Percentiles rank a stretch among this genome's conserved stretches.
Evolutionary conservation across 1,284 basidiomycete genomes (phyloP).

Genomic region (Papiliotrema nemorosa): DNA sequence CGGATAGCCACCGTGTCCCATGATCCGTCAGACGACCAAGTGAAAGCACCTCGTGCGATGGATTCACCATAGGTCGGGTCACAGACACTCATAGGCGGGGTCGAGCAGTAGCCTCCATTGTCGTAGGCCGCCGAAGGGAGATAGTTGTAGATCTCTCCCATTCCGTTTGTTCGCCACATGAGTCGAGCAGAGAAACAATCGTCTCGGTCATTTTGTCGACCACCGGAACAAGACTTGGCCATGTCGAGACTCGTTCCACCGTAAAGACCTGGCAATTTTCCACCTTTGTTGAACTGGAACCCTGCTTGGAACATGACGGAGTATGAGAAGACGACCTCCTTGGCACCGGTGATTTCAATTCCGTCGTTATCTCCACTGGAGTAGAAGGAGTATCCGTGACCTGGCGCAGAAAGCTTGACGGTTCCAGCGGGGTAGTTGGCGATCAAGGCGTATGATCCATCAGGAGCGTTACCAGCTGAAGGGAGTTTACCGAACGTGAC

Average conservation of each 20-base stretch:
- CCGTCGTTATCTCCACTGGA: conserved; percentile 23
- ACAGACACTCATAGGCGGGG: conserved; percentile 28
- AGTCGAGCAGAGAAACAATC: conserved; percentile 48
- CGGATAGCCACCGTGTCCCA: conserved; percentile 63
- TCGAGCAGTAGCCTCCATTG: conserved; percentile 27
- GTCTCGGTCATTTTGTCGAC: conserved; percentile 38
- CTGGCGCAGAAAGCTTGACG: conserved; percentile 24
- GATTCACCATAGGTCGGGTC: conserved; percentile 45
- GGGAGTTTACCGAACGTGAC: conserved; percentile 36
- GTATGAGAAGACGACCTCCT: conserved; percentile 44
- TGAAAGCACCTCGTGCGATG: conserved; percentile 69
- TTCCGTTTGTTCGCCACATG: conserved; percentile 47
- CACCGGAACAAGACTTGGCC: conserved; percentile 48
- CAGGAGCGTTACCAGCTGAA: conserved; percentile 26
- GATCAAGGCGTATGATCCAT: conserved; percentile 34
- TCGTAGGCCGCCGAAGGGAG: conserved; percentile 13
- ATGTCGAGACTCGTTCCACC: conserved; percentile 30
- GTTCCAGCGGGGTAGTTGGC: conserved; percentile 37
- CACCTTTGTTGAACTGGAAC: conserved; percentile 49
- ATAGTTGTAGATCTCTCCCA: conserved; percentile 47
- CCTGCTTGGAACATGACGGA: conserved; percentile 43
- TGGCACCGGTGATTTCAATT: conserved; percentile 31
- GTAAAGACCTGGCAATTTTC: conserved; percentile 51
- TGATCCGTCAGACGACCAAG: conserved; percentile 58
- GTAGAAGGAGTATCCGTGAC: conserved; percentile 41